Evolutionary conservation across 352 stramenopile species (phyloP).

Genomic region (Phytophthora cactorum): DNA sequence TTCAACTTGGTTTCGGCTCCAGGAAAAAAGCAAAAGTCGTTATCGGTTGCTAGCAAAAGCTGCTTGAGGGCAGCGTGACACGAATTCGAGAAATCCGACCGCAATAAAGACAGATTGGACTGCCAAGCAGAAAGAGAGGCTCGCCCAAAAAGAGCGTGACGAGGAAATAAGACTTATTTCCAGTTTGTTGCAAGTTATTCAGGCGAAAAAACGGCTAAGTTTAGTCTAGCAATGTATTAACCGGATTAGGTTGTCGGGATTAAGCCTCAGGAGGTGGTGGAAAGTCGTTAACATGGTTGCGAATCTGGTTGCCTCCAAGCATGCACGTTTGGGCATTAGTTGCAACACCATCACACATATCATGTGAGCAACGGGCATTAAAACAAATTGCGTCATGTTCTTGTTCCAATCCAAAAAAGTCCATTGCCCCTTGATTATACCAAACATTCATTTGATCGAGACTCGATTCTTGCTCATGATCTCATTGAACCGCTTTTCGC

Average conservation of each 20-base stretch:
- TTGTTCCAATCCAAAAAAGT: conserved; percentile 22
- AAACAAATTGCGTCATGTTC: conserved; percentile 10
- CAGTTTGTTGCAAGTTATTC: neutral
- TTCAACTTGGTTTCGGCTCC: neutral
- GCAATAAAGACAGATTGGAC: too few species aligned
- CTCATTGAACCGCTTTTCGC: conserved; percentile 9
- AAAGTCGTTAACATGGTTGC: conserved; percentile 6
- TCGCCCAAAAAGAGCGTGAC: conserved; percentile 5
- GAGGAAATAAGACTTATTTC: conserved; percentile 4
- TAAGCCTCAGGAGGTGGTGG: conserved; percentile 22
- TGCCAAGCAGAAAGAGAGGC: too few species aligned
- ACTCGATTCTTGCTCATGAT: conserved; percentile 10
- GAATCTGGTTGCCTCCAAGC: conserved; percentile 9
- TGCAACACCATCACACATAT: conserved; percentile 5
- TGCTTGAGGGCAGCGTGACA: neutral
- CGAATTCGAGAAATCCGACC: neutral
- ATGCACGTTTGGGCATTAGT: conserved; percentile 17
- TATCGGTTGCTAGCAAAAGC: neutral
- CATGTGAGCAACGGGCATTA: conserved; percentile 13
- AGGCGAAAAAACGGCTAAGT: too few species aligned
- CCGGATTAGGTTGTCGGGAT: conserved; percentile 10
- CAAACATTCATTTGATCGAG: conserved; percentile 17
- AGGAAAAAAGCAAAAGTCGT: neutral
- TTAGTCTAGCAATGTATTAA: neutral
- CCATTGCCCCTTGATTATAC: conserved; percentile 18